Percentiles rank a stretch among this genome's conserved stretches.
These are phyloP conservation scores for Imleria badia DNA, from an alignment of 768 basidiomycete species.

Conservation along the genomic window DNA sequence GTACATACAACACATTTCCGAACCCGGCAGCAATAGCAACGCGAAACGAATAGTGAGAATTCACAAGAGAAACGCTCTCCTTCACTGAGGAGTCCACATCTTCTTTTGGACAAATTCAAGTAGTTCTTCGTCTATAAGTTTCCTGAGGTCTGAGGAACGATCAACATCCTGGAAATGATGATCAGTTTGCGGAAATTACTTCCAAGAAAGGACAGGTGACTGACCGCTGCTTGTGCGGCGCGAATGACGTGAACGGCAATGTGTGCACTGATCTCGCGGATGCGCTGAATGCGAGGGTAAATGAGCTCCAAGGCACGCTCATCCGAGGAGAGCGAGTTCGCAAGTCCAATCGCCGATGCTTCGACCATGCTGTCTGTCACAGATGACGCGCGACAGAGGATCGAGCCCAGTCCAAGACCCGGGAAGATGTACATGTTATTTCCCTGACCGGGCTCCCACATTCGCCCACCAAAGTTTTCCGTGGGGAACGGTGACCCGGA, in stretches of 20 bases:
- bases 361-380: constrained; percentile 91
- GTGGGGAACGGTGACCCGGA: constrained; percentile 84
- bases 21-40: not conserved
- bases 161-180: constrained; percentile 49
- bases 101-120: constrained; percentile 52
- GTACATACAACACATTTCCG: constrained; percentile 9
- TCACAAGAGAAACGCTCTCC: not conserved
- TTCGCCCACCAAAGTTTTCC: constrained; percentile 52
- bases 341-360: constrained; percentile 78
- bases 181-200: constrained; percentile 15
- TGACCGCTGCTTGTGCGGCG: constrained; percentile 72
- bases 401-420: constrained; percentile 67
- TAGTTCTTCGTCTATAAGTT: constrained; percentile 56
- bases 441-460: constrained; percentile 80
- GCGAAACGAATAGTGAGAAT: not conserved
- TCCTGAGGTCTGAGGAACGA: constrained; percentile 50
- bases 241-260: constrained; percentile 79
- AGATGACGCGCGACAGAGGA: constrained; percentile 61
- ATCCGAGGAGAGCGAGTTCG: constrained; percentile 66
- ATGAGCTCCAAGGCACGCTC: constrained; percentile 67
- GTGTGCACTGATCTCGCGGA: constrained; percentile 78
- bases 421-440: constrained; percentile 94
- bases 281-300: constrained; percentile 82
- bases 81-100: constrained; percentile 68
- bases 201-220: constrained; percentile 27